A percentile compares a stretch with the other conserved stretches of the same genome.
Conservation (phyloP, 1,139 yeast genomes). For the Yarrowia galli region DNA sequence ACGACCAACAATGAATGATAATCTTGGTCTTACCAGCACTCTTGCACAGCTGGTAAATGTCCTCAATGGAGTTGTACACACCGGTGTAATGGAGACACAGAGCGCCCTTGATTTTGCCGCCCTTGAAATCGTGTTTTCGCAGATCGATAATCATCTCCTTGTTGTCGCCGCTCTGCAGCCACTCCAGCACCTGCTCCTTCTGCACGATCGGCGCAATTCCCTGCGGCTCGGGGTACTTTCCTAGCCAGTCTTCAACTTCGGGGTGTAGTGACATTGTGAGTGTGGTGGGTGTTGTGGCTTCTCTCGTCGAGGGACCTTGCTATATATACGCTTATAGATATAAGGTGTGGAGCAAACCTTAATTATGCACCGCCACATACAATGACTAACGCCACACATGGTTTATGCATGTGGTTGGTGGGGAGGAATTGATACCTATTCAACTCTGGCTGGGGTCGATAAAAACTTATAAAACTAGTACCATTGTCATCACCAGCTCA, state of each 20-base stretch:
- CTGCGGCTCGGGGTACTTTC: slow-evolving; percentile 39
- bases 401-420: too few relatives aligned
- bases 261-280: slow-evolving; percentile 33
- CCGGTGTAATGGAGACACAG: slow-evolving; percentile 37
- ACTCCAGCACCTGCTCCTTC: slow-evolving; percentile 28
- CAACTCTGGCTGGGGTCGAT: too few relatives aligned
- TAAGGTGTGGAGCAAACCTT: not conserved
- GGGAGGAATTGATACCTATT: too few relatives aligned
- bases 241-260: slow-evolving; percentile 38
- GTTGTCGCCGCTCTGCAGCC: slow-evolving; percentile 34
- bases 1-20: slow-evolving; percentile 39
- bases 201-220: slow-evolving; percentile 37
- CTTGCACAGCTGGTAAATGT: slow-evolving; percentile 37
- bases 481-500: too few relatives aligned
- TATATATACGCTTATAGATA: slow-evolving; percentile 2
- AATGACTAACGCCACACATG: slow-evolving; percentile 15
- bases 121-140: slow-evolving; percentile 39
- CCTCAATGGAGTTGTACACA: slow-evolving; percentile 38
- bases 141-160: slow-evolving; percentile 37
- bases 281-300: not conserved
- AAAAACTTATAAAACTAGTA: too few relatives aligned
- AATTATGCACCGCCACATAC: slow-evolving; percentile 6
- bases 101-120: slow-evolving; percentile 39
- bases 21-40: slow-evolving; percentile 18
- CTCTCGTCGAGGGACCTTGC: too few relatives aligned